Base-by-base conservation (phyloP, 148 eudicot species). In the Rhododendron henanense region DNA sequence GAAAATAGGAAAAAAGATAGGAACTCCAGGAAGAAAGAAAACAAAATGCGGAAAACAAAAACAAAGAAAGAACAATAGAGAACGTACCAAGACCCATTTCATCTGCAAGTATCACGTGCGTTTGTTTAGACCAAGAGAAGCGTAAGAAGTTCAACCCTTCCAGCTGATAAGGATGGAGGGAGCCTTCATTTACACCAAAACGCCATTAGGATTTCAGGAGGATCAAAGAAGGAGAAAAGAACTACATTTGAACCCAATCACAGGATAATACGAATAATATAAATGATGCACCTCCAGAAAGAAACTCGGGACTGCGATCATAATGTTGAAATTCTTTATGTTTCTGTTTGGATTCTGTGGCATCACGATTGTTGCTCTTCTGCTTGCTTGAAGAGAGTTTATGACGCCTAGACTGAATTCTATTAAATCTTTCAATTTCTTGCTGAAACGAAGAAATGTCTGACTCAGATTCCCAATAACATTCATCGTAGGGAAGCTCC, bases 61-160 rank as follows among this genome's bases (percentile, higher is more conserved):
- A 57, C 3, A 23, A 71, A 67, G 23, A 75, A 39, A 18, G 78
- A 50, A 53, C 71, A 53, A 41, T 63, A 41, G n/a, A 55, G 82
- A 74, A 84, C 91, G 37, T 88, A 97, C 99, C 99, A 87, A 97
- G 96, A 81, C 99, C 99, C 99, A 97, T 95, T 86, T 97, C 99
- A 90, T 97, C 99, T 37, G 99, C 99, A 86, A 97, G 98, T 88
- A 97, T 95, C 87, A 97, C 98, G 86, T 95, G 99, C 15, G 99
- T 97, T 87, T 93, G 95, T 86, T 97, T 97, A 78, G 95, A 92
- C 96, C 98, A 97, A 74, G 99, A 92, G 89, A 90, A 97, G 73
- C 99, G 98, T 87, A 97, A 90, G 91, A 97, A 97, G 85, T 97
- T 97, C 93, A 97, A 88, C 85, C 99, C 99, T 87, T 97, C 99